Evolutionary conservation across 2,329 filamentous ascomycete species (phyloP), one percentile per base, ranked within the genome.

Genomic region (Arthrobotrys sphaeroides): DNA sequence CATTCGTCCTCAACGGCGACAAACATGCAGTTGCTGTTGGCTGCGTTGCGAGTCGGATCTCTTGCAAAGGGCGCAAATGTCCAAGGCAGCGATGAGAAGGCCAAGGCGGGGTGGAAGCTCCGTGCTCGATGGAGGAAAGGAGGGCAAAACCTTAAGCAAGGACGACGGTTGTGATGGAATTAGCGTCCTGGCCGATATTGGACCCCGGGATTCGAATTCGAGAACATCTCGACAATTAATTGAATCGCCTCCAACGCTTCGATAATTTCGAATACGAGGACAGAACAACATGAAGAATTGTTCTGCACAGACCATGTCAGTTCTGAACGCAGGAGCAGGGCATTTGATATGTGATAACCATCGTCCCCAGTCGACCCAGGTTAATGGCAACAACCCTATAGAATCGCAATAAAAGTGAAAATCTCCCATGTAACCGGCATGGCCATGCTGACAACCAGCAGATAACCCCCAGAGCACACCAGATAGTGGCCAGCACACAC

Each of bases 401-500:
- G 22, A n/a, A 49, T 57, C 36, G 53, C 33, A 53, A 60, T 24
- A 40, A 33, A 45, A 53, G n/a, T 60, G 36, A 69, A 53, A 57
- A 67, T 57, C 33, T 45, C 62, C 62, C 62, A 22, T 70, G 66
- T 20, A 38, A 36, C 61, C 49, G 47, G 61, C 40, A 42, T 67
- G 49, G 31, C 62, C 47, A 43, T 49, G 42, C 24, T 55, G 51
- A 55, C 51, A 38, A 18, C 49, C 45, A 49, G 45, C 16, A 60
- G 40, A 42, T 38, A 55, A 24, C 31, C 36, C n/a, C 38, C 47
- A 67, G 24, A 20, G 33, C 16, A 45, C 38, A 62, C 24, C 42
- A 66, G 69, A 65, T 62, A 67, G 70, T 74, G 70, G 70, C 70
- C 70, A 74, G 67, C 70, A 59, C 55, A 70, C 62, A 62, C 28